phyloP scores from a whole-genome alignment of 2,329 filamentous ascomycete species.

The Botrytis porri region DNA sequence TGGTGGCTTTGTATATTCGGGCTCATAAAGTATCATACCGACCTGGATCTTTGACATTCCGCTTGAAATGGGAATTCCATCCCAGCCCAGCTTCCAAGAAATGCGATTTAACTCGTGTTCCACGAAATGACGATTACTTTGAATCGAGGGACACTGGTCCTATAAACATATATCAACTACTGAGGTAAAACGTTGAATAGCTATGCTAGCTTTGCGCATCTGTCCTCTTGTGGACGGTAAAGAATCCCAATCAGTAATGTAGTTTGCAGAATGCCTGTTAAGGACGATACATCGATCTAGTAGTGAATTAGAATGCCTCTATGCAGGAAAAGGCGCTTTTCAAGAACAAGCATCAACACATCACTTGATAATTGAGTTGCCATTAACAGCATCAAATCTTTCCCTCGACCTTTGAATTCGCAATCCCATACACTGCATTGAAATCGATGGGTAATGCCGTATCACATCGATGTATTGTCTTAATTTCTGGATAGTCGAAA shows the following conservation, averaged over 20 bases:
- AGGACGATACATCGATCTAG: background rate
- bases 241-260: background rate
- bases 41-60: background rate
- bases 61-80: background rate
- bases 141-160: background rate
- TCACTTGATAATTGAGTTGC: background rate
- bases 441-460: background rate
- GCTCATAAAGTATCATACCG: background rate
- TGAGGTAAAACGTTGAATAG: background rate
- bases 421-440: background rate
- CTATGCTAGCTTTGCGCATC: background rate
- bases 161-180: background rate
- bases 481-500: background rate
- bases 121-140: background rate
- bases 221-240: background rate
- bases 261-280: background rate
- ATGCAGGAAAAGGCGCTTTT: accelerated
- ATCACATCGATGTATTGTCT: background rate
- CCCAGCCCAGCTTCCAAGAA: background rate
- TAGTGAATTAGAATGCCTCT: background rate
- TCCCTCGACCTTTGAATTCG: background rate
- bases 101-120: background rate
- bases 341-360: background rate
- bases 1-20: background rate
- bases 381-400: background rate